Evolutionary conservation across 179 eudicot genomes (phyloP).

Genomic region (Heliamphora pulchella): DNA sequence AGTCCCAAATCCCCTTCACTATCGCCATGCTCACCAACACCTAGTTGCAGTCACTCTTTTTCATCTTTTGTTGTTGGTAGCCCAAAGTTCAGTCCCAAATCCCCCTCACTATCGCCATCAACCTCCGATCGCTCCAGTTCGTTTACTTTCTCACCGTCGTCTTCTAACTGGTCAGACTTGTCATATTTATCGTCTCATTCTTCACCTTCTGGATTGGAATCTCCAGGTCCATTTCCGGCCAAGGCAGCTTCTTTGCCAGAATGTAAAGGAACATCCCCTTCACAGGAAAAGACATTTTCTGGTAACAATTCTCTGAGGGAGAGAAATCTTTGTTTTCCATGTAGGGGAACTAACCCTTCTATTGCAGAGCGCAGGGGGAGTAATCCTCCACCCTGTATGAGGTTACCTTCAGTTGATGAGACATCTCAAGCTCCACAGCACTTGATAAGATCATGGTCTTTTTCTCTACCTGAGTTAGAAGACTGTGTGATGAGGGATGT

Average conservation of each 20-base stretch:
- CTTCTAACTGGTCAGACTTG: slow-evolving; percentile 84
- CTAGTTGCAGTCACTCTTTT: slow-evolving; percentile 50
- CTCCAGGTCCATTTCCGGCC: slow-evolving; percentile 28
- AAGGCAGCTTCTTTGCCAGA: slow-evolving; percentile 25
- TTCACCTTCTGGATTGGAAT: slow-evolving; percentile 54
- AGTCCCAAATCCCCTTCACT: neutral
- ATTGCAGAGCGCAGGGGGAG: slow-evolving; percentile 58
- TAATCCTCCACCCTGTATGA: slow-evolving; percentile 42
- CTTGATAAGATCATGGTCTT: slow-evolving; percentile 51
- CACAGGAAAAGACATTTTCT: slow-evolving; percentile 33
- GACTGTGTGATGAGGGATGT: slow-evolving; percentile 31
- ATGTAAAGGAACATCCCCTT: slow-evolving; percentile 27
- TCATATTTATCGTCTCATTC: slow-evolving; percentile 68
- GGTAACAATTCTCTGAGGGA: slow-evolving; percentile 19
- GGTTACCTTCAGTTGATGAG: slow-evolving; percentile 40
- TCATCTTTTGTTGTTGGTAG: slow-evolving; percentile 38
- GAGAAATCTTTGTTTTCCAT: slow-evolving; percentile 9
- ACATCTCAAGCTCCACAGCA: slow-evolving; percentile 28
- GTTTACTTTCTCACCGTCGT: slow-evolving; percentile 82
- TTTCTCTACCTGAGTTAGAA: slow-evolving; percentile 43
- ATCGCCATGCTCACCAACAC: slow-evolving; percentile 30
- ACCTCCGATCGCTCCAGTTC: slow-evolving; percentile 64
- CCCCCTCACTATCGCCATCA: slow-evolving; percentile 70
- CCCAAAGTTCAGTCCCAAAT: slow-evolving; percentile 40
- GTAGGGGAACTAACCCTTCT: slow-evolving; percentile 31